Evolutionary conservation across 176 grass and related monocot species (phyloP).

Genomic region (Ensete ventricosum): DNA sequence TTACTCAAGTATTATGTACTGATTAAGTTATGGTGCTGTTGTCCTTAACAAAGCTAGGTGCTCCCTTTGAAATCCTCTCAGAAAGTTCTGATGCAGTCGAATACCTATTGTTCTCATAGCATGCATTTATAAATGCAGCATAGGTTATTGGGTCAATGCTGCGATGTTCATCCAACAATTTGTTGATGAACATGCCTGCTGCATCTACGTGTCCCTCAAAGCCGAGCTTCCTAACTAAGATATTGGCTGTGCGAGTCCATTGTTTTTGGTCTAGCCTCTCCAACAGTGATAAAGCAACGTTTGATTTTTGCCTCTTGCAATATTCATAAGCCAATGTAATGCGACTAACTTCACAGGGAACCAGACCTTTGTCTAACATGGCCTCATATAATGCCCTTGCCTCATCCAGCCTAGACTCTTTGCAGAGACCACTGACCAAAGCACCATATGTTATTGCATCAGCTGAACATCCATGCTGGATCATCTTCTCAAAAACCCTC

Average conservation of each 20-base stretch:
- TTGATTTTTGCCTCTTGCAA: conserved; percentile 41
- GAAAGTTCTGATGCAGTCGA: conserved; percentile 64
- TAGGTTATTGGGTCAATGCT: conserved; percentile 52
- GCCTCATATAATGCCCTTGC: conserved; percentile 67
- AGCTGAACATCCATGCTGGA: conserved; percentile 50
- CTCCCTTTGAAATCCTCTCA: conserved; percentile 49
- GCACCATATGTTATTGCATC: conserved; percentile 79
- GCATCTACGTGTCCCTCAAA: conserved; percentile 44
- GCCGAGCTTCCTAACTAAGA: conserved; percentile 68
- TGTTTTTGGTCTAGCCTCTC: conserved; percentile 60
- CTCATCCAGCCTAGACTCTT: conserved; percentile 80
- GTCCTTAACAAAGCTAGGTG: conserved; percentile 27
- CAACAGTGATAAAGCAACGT: conserved; percentile 47
- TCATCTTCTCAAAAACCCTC: conserved; percentile 67
- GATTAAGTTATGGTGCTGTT: conserved; percentile 31
- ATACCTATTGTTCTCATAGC: conserved; percentile 50
- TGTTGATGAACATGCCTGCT: conserved; percentile 60
- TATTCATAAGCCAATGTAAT: conserved; percentile 76
- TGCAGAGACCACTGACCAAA: conserved; percentile 78
- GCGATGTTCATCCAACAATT: conserved; percentile 43
- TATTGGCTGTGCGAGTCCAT: conserved; percentile 33
- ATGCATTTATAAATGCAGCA: conserved; percentile 54
- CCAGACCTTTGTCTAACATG: conserved; percentile 82
- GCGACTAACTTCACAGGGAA: conserved; percentile 68
- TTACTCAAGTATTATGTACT: not conserved